These are phyloP conservation scores for Bipolaris sorokiniana DNA, from an alignment of 2,329 filamentous ascomycete species.

Conservation along the genomic window DNA sequence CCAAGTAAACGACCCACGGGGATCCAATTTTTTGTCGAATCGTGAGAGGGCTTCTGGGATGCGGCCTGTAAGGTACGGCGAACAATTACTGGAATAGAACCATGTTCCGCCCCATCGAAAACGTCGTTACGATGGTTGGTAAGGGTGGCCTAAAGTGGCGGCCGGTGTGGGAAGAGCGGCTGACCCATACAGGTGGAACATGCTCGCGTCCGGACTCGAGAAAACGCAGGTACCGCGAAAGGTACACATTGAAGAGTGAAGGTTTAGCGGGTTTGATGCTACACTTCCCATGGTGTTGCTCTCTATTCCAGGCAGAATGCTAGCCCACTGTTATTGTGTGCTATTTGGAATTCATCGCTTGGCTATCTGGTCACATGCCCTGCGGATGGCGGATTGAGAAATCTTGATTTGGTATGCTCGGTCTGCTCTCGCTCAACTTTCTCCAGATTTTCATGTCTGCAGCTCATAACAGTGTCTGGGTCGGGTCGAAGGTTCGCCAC, in stretches of 20 bases:
- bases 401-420: neutral
- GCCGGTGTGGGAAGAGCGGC: constrained; percentile 11
- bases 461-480: neutral
- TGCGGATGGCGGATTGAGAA: neutral
- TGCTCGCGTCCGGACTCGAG: neutral
- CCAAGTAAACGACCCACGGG: constrained; percentile 6
- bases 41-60: constrained; percentile 8
- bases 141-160: constrained; percentile 11
- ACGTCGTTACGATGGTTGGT: neutral
- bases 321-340: neutral
- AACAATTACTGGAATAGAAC: constrained; percentile 4
- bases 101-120: constrained; percentile 7
- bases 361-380: neutral
- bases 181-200: constrained; percentile 3
- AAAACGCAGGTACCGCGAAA: neutral
- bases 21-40: constrained; percentile 10
- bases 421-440: neutral
- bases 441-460: constrained; percentile 2
- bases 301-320: neutral
- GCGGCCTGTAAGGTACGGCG: constrained; percentile 8
- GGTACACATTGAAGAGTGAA: neutral
- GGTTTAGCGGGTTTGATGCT: neutral
- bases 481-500: constrained; percentile 3
- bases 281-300: neutral
- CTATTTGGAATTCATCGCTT: neutral